phyloP scores from a whole-genome alignment of 495 filamentous ascomycete species.

The Tuber indicum region DNA sequence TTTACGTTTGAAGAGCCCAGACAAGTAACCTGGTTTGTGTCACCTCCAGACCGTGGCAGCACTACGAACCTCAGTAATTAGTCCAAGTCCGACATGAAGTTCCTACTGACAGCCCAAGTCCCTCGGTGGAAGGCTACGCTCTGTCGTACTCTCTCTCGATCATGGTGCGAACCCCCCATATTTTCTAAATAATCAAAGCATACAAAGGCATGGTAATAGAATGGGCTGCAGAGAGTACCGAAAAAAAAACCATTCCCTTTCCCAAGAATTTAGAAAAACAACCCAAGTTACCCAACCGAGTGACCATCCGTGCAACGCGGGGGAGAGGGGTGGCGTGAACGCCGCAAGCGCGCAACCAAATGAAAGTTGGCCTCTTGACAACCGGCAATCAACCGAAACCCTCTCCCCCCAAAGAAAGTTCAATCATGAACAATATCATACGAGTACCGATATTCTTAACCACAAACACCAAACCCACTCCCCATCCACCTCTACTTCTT shows the following conservation, averaged over 20 bases:
- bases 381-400: neutral
- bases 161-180: neutral
- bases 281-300: neutral
- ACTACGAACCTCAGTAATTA: neutral
- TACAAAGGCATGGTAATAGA: neutral
- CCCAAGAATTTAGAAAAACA: neutral
- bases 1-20: neutral
- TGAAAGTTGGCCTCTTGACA: constrained; percentile 5
- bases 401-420: neutral
- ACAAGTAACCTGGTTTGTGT: neutral
- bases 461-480: neutral
- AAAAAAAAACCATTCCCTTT: neutral
- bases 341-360: neutral
- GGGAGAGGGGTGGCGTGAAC: neutral
- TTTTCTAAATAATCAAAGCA: neutral
- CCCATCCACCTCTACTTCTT: neutral
- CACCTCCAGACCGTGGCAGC: neutral
- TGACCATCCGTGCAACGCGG: neutral
- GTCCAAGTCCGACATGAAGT: neutral
- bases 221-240: neutral
- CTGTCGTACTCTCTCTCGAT: neutral
- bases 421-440: neutral
- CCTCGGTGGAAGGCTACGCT: neutral
- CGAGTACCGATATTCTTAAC: neutral
- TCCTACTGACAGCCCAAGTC: neutral